Base-by-base conservation (phyloP, 805 yeast species). In the Metschnikowia matae region DNA sequence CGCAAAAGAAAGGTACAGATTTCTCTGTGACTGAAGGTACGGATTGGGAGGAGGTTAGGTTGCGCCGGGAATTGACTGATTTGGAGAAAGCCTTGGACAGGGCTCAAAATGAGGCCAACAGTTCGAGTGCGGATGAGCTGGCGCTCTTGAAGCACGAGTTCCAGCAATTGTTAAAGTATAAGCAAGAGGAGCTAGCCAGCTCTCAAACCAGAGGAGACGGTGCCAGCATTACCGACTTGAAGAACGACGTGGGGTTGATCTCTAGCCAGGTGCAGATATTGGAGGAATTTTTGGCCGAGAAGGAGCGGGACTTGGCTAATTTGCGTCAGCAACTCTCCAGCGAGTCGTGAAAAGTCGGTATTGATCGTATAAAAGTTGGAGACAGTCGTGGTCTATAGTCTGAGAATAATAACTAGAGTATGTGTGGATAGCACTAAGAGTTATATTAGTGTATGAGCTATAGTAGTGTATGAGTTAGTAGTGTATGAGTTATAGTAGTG, bases 1-100 rank as follows among this genome's bases (percentile, higher is more conserved):
- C 73, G 3, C 66, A 62, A 32, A 44, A 40, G 20, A 67, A 68
- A 31, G 90, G 89, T 5, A 83, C 90, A 0, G 91, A 88, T 63
- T 85, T 86, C 63, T 79, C 85, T 3, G 77, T 82, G 1, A 84
- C 82, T 3, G 79, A 80, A 59, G 90, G 85, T n/a, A 83, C 89
- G 1, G 96, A 90, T 62, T 89, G 97, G 96, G 97, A 91, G 66
- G 89, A 86, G 61, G 95, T 86, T 14, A 79, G 94, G 58, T 77
- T 90, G 56, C 83, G 83, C 68, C 80, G 91, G 54, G 92, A 90
- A 63, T 74, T 92, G 53, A 77, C 83, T 11, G 88, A 87, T 54
- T 68, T 91, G 44, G 96, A 90, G 59, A 68, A 73, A n/a, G 76
- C 83, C 57, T 77, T 87, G 49, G 73, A 69, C 7, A 77, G 79